A percentile compares a stretch with the other conserved stretches of the same genome.
Conservation (phyloP, 2,329 filamentous ascomycete species). For the Akanthomyces muscarius region DNA sequence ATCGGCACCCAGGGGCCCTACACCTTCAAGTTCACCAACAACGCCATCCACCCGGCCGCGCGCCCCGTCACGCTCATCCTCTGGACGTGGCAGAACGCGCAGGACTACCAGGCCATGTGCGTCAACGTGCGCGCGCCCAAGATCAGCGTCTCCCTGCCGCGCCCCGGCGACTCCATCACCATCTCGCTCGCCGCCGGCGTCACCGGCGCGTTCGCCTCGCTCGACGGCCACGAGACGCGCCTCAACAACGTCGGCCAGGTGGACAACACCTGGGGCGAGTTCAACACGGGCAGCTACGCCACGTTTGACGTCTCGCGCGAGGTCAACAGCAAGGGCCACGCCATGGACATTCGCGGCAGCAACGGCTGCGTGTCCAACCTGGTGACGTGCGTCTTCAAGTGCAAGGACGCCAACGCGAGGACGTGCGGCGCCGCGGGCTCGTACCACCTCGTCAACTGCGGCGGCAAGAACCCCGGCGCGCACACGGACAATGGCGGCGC, state of each 20-base stretch:
- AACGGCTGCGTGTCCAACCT: slow-evolving; percentile 37
- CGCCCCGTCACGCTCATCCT: slow-evolving; percentile 26
- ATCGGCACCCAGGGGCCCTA: slow-evolving; percentile 28
- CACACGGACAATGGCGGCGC: slow-evolving; percentile 4
- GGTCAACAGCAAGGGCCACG: slow-evolving; percentile 38
- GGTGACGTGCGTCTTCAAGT: slow-evolving; percentile 39
- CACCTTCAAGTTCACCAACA: slow-evolving; percentile 29
- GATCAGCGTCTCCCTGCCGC: slow-evolving; percentile 36
- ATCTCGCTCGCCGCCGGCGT: slow-evolving; percentile 35
- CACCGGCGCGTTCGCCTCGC: slow-evolving; percentile 36
- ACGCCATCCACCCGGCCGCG: slow-evolving; percentile 12
- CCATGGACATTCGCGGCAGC: slow-evolving; percentile 30
- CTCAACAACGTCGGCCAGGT: slow-evolving; percentile 36
- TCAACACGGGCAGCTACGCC: slow-evolving; percentile 32
- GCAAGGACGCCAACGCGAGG: slow-evolving; percentile 25
- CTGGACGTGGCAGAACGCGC: slow-evolving; percentile 22
- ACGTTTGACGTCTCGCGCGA: slow-evolving; percentile 40
- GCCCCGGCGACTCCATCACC: slow-evolving; percentile 28
- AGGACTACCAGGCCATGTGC: slow-evolving; percentile 25
- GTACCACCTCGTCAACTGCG: slow-evolving; percentile 38
- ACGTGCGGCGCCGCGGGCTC: slow-evolving; percentile 31
- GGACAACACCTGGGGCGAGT: slow-evolving; percentile 42
- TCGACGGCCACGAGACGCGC: slow-evolving; percentile 27
- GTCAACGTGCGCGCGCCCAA: slow-evolving; percentile 26
- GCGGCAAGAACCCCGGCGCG: neutral